Conservation (phyloP, 768 basidiomycete genomes). For the Kondoa subrosea region DNA sequence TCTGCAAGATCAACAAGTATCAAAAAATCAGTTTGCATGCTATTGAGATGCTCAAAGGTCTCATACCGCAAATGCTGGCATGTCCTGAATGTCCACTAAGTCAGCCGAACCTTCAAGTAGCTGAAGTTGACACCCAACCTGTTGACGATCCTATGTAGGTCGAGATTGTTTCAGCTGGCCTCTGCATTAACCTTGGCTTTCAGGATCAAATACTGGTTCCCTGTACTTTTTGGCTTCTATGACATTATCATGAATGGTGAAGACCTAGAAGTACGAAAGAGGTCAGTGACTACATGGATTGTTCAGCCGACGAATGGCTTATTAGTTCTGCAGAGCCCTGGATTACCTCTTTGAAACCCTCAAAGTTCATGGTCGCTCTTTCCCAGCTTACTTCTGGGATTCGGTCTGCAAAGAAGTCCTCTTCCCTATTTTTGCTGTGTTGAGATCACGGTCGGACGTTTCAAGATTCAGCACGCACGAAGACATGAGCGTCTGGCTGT, state of each 20-base stretch:
- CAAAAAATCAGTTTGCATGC: constrained; percentile 94
- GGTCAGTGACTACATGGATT: constrained; percentile 45
- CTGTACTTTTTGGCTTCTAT: constrained; percentile 90
- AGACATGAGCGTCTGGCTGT: constrained; percentile 98
- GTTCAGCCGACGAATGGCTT: no score
- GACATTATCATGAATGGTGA: constrained; percentile 99
- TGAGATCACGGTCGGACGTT: constrained; percentile 80
- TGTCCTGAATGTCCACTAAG: constrained; percentile 48
- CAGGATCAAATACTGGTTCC: constrained; percentile 86
- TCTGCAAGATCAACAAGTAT: constrained; percentile 98
- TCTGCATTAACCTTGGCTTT: constrained; percentile 38
- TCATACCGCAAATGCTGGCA: constrained; percentile 79
- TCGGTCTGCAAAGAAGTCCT: constrained; percentile 88
- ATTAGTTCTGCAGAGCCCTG: constrained; percentile 49
- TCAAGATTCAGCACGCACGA: constrained; percentile 89
- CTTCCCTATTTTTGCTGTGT: constrained; percentile 93
- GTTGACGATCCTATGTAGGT: constrained; percentile 20
- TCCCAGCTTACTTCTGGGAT: constrained; percentile 89
- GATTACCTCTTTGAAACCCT: constrained; percentile 88
- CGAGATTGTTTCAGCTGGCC: constrained; percentile 32
- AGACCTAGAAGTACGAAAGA: constrained; percentile 84
- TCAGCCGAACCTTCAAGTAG: constrained; percentile 15
- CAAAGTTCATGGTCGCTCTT: constrained; percentile 69
- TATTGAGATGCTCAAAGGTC: constrained; percentile 84
- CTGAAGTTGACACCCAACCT: constrained; percentile 26